Evolutionary conservation across 768 basidiomycete genomes (phyloP).

Genomic region (Cytidiella melzeri): DNA sequence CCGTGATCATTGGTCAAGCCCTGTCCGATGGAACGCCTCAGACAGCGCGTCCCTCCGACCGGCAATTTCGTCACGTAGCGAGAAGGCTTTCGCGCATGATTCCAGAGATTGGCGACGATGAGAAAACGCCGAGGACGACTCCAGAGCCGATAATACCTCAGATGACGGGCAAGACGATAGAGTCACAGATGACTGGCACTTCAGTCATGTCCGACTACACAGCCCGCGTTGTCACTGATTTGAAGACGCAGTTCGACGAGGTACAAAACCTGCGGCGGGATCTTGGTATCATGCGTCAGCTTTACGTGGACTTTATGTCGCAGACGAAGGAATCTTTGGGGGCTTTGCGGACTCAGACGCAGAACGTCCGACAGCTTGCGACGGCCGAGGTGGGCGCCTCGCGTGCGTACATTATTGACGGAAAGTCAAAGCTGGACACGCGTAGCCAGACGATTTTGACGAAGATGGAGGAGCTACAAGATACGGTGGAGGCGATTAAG

Average conservation of each 20-base stretch:
- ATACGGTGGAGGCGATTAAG: constrained; percentile 82
- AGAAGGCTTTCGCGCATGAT: constrained; percentile 70
- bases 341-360: constrained; percentile 75
- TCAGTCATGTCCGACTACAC: constrained; percentile 71
- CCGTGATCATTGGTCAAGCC: constrained; percentile 44
- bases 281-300: constrained; percentile 87
- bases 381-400: constrained; percentile 77
- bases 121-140: constrained; percentile 14
- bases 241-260: constrained; percentile 92
- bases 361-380: constrained; percentile 83
- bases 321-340: constrained; percentile 83
- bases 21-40: constrained; percentile 63
- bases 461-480: constrained; percentile 88
- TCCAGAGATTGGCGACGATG: constrained; percentile 32
- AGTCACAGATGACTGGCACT: constrained; percentile 70
- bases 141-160: constrained; percentile 46
- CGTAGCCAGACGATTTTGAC: constrained; percentile 88
- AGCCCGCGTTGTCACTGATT: constrained; percentile 66
- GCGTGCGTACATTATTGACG: constrained; percentile 82
- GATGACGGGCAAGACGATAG: constrained; percentile 61
- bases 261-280: constrained; percentile 92
- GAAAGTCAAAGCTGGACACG: constrained; percentile 85
- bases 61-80: constrained; percentile 67
- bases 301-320: constrained; percentile 91
- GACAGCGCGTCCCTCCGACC: constrained; percentile 63